Percentiles rank a stretch among this genome's conserved stretches.
phyloP scores from a whole-genome alignment of 169 alveolate genomes.

The Plasmodium gaboni region DNA sequence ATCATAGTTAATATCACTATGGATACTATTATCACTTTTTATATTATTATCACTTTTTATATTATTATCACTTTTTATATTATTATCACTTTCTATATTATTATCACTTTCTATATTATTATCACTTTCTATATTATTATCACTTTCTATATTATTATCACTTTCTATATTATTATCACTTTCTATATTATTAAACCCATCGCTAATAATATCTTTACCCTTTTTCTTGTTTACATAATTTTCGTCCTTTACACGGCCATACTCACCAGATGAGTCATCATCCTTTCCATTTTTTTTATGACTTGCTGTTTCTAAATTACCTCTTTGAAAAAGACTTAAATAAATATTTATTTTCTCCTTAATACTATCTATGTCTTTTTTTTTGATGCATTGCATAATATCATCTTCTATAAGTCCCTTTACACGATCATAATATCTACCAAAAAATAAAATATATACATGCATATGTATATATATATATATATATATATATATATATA shows the following conservation, averaged over 20 bases:
- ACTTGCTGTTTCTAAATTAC: neutral
- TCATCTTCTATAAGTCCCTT: conserved; percentile 42
- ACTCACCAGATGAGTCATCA: neutral
- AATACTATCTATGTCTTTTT: conserved; percentile 28
- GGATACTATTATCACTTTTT: neutral
- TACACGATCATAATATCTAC: conserved; percentile 29
- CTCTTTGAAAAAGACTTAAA: conserved; percentile 35
- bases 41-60: neutral
- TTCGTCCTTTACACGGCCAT: neutral
- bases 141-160: neutral
- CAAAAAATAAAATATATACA: neutral
- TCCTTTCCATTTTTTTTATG: neutral
- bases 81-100: neutral
- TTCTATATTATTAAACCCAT: neutral
- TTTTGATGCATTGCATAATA: conserved; percentile 21
- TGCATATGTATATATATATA: neutral
- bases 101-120: neutral
- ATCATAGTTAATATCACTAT: neutral
- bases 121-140: neutral
- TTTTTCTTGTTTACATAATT: neutral
- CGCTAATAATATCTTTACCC: neutral
- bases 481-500: neutral
- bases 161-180: neutral
- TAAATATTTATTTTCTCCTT: conserved; percentile 32
- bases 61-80: neutral